Percentiles rank a stretch among this genome's conserved stretches.
phyloP scores from a whole-genome alignment of 1,284 basidiomycete genomes.

The Fomitopsis schrenkii region DNA sequence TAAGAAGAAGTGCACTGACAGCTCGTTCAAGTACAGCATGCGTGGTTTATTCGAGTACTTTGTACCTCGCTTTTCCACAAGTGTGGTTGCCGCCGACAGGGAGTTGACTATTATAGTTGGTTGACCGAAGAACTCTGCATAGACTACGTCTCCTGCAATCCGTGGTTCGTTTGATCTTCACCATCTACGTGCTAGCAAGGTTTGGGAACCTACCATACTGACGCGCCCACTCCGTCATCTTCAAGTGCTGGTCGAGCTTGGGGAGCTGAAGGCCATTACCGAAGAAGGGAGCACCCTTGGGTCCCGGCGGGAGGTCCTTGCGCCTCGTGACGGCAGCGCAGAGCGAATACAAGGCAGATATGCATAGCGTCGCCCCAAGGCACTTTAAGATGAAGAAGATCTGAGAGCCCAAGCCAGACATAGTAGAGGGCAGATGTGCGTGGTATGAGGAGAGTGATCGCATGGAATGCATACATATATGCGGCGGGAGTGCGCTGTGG shows the following conservation, averaged over 20 bases:
- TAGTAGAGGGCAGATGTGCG: too few species aligned
- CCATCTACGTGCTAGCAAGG: too few species aligned
- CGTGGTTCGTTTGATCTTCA: slow-evolving; percentile 20
- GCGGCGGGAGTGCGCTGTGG: too few species aligned
- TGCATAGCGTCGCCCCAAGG: too few species aligned
- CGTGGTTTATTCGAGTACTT: slow-evolving; percentile 35
- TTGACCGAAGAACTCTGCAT: slow-evolving; percentile 29
- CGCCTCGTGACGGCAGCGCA: too few species aligned
- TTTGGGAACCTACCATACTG: slow-evolving; percentile 1
- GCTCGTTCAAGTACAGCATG: slow-evolving; percentile 23
- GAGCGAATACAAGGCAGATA: too few species aligned
- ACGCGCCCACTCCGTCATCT: slow-evolving; percentile 29
- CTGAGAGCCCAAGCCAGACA: too few species aligned
- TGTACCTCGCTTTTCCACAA: slow-evolving; percentile 37
- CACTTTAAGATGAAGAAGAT: too few species aligned
- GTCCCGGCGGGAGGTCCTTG: slow-evolving; percentile 37
- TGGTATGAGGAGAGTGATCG: too few species aligned
- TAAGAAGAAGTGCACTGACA: slow-evolving; percentile 14
- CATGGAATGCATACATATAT: too few species aligned
- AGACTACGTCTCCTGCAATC: slow-evolving; percentile 31
- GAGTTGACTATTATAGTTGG: slow-evolving; percentile 36
- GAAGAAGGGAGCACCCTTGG: slow-evolving; percentile 39
- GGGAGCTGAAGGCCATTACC: slow-evolving; percentile 48
- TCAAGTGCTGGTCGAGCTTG: slow-evolving; percentile 31
- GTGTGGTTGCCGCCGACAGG: slow-evolving; percentile 29